Conservation (phyloP, 1,139 yeast genomes). For the Pichia sorboxylosa region DNA sequence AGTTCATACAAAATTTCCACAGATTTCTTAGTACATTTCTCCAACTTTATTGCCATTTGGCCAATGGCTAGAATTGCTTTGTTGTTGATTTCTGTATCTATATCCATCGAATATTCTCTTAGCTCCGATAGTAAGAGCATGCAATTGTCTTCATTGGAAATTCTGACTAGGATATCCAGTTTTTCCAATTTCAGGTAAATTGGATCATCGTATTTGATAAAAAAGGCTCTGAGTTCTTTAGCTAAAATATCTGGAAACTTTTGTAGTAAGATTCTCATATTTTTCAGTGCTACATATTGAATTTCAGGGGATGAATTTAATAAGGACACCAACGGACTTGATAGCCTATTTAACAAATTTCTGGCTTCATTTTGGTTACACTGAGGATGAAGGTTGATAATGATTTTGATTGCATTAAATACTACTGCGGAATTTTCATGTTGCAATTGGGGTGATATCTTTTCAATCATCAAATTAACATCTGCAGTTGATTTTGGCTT, state of each 20-base stretch:
- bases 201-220: conserved; percentile 91
- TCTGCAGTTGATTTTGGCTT: conserved; percentile 45
- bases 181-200: conserved; percentile 86
- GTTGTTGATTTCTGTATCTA: conserved; percentile 79
- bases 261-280: conserved; percentile 81
- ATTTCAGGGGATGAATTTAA: conserved; percentile 86
- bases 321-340: conserved; percentile 87
- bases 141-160: conserved; percentile 64
- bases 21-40: conserved; percentile 52
- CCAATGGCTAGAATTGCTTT: conserved; percentile 79
- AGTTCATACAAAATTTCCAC: conserved; percentile 66
- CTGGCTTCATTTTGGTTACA: conserved; percentile 35
- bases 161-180: conserved; percentile 76
- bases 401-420: conserved; percentile 71
- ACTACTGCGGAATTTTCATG: conserved; percentile 97
- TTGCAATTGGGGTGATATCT: conserved; percentile 91
- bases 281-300: conserved; percentile 88
- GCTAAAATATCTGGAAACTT: conserved; percentile 73
- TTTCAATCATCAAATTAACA: conserved; percentile 77
- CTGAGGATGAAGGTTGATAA: conserved; percentile 57
- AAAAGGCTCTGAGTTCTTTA: conserved; percentile 80
- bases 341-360: conserved; percentile 52
- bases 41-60: conserved; percentile 74
- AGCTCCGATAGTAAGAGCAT: conserved; percentile 69
- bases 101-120: conserved; percentile 89